Evolutionary conservation across 164 flowering plant species (phyloP).

Genomic region (Protea cynaroides): DNA sequence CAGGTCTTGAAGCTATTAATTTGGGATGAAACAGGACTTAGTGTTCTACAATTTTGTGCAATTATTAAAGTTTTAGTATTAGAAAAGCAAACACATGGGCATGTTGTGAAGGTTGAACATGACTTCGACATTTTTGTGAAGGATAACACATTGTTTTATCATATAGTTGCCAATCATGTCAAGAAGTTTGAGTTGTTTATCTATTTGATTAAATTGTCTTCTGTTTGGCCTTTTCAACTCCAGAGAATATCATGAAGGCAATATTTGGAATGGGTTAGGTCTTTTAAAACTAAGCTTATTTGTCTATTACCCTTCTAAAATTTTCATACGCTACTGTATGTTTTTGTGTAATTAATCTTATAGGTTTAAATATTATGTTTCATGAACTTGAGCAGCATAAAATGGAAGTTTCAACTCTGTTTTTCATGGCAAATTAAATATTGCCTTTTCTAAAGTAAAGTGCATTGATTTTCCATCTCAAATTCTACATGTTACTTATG

Average conservation of each 20-base stretch:
- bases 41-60: slow-evolving; percentile 76
- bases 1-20: slow-evolving; percentile 53
- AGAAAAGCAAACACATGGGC: slow-evolving; percentile 63
- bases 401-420: not conserved
- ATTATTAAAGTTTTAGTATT: slow-evolving; percentile 32
- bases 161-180: not conserved
- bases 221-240: no score
- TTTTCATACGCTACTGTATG: not conserved
- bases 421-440: not conserved
- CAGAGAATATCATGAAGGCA: no score
- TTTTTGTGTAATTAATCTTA: not conserved
- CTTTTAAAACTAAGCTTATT: no score
- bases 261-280: no score
- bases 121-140: slow-evolving; percentile 53
- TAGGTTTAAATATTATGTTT: no score
- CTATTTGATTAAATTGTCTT: not conserved
- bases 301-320: no score
- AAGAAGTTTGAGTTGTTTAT: not conserved
- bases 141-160: no score
- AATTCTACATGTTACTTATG: no score
- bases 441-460: not conserved
- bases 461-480: no score
- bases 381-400: no score
- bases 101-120: slow-evolving; percentile 54
- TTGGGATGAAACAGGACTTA: slow-evolving; percentile 53